Evolutionary conservation across 371 early-diverging fungal genomes (phyloP), one percentile per base, ranked within the genome.

Genomic region (Mucor plumbeus): DNA sequence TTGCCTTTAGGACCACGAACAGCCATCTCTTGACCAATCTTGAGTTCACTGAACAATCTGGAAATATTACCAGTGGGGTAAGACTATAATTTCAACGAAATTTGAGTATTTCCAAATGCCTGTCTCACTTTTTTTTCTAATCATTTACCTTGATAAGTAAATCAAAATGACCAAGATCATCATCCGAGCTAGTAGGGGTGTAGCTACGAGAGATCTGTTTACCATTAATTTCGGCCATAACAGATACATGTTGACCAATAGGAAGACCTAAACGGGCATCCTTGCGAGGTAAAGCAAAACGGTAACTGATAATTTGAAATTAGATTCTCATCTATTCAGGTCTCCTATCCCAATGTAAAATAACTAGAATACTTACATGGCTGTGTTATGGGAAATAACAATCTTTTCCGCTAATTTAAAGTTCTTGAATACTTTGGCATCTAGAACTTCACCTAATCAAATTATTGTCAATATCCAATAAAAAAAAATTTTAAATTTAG

Each of bases 161-260:
- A 71, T 96, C 96, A 80, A 97, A 94, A 77, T 90, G 85, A 56
- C 98, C 98, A 64, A 73, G 66, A 69, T 94, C 94, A 69, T 91
- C 92, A 79, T 94, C 90, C 11, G 88, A 85, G 64, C 90, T 91
- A 39, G 94, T 93, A 36, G 98, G 98, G 26, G 98, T 98, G 78
- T 98, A 98, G 78, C 94, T 95, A 61, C 98, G 90, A 36, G 87
- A 84, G 53, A 95, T 85, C 53, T 91, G 88, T 75, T 96, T 95
- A 68, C 95, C 97, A 69, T 91, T 87, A 68, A 95, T 89, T 63
- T 87, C 86, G 31, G 94, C 92, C 87, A 90, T 91, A 58, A 97
- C 82, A 48, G 95, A 93, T 67, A 97, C 90, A 75, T 97, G 97
- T 82, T 95, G 97, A 21, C 97, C 97, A 68, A 94, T 94, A 62